Evolutionary conservation across 2,329 filamentous ascomycete genomes (phyloP).

Genomic region (Westerdykella aurantiaca): DNA sequence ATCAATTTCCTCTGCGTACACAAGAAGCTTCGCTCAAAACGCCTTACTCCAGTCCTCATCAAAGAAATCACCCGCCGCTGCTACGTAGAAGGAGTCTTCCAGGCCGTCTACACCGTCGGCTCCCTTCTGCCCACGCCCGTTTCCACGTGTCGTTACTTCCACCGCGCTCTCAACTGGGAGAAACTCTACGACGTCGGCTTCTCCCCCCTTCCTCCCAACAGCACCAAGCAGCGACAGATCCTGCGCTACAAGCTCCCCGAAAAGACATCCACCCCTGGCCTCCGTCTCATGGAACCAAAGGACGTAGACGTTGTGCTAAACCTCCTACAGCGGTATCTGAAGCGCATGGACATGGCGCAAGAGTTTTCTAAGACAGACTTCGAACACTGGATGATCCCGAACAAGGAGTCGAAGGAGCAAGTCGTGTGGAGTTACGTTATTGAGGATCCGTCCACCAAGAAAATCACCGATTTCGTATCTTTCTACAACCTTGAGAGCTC

Average conservation of each 20-base stretch:
- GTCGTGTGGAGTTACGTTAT: constrained; percentile 94
- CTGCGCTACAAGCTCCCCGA: constrained; percentile 79
- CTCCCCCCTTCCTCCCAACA: constrained; percentile 75
- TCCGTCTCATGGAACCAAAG: constrained; percentile 72
- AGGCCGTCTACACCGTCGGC: constrained; percentile 93
- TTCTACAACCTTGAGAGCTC: constrained; percentile 95
- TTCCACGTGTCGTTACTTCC: constrained; percentile 91
- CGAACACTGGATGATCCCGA: constrained; percentile 77
- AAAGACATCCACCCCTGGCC: constrained; percentile 63
- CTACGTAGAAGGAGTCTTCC: constrained; percentile 80
- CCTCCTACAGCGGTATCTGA: constrained; percentile 70
- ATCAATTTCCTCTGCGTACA: constrained; percentile 98
- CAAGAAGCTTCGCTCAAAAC: constrained; percentile 93
- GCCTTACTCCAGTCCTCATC: constrained; percentile 88
- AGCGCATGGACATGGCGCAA: constrained; percentile 77
- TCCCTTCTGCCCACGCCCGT: constrained; percentile 86
- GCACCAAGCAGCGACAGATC: constrained; percentile 80
- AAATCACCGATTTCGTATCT: constrained; percentile 93
- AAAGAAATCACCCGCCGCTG: constrained; percentile 94
- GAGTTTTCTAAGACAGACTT: constrained; percentile 75
- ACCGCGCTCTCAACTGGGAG: constrained; percentile 89
- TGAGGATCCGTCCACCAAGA: constrained; percentile 61
- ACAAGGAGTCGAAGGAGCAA: constrained; percentile 55
- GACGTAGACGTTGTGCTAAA: constrained; percentile 72
- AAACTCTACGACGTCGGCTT: constrained; percentile 95